A percentile compares a stretch with the other conserved stretches of the same genome.
These are phyloP conservation scores for Mucor sp. DNA, from an alignment of 371 early-diverging fungal genomes.

Conservation along the genomic window DNA sequence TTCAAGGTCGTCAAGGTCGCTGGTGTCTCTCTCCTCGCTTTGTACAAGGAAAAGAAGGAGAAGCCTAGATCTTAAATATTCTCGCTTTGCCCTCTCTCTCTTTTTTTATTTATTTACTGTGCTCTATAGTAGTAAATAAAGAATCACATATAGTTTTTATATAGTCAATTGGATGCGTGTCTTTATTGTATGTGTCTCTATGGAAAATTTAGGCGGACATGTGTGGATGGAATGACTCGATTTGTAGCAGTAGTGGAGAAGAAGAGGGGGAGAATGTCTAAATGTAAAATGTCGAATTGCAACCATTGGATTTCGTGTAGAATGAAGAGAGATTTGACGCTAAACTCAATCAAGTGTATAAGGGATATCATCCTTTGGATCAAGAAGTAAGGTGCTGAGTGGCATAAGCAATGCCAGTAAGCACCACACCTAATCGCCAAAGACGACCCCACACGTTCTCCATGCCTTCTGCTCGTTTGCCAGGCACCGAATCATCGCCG, in stretches of 20 bases:
- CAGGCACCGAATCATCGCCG: conserved; percentile 10
- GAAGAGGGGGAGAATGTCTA: not conserved
- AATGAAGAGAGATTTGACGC: not conserved
- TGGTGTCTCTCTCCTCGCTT: conserved; percentile 98
- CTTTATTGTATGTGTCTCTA: not conserved
- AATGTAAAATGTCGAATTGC: too few species aligned
- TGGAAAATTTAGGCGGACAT: not conserved
- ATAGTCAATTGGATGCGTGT: not conserved
- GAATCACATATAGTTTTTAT: not conserved
- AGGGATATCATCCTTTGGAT: not conserved
- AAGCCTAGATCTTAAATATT: conserved; percentile 93
- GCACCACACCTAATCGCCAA: conserved; percentile 24
- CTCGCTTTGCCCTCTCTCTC: not conserved
- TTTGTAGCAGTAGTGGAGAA: too few species aligned
- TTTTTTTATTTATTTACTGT: not conserved
- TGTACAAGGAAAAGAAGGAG: conserved; percentile 99
- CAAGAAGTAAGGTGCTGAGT: conserved; percentile 3
- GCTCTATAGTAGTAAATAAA: not conserved
- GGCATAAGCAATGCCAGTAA: conserved; percentile 29
- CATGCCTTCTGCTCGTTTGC: conserved; percentile 4
- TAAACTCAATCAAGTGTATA: not conserved
- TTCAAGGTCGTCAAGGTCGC: conserved; percentile 99
- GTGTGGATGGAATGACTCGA: not conserved
- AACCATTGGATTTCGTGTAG: too few species aligned
- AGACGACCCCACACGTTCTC: conserved; percentile 20